A percentile compares a stretch with the other conserved stretches of the same genome.
Conservation (phyloP, 1,284 basidiomycete species). For the Leccinum fallax region DNA sequence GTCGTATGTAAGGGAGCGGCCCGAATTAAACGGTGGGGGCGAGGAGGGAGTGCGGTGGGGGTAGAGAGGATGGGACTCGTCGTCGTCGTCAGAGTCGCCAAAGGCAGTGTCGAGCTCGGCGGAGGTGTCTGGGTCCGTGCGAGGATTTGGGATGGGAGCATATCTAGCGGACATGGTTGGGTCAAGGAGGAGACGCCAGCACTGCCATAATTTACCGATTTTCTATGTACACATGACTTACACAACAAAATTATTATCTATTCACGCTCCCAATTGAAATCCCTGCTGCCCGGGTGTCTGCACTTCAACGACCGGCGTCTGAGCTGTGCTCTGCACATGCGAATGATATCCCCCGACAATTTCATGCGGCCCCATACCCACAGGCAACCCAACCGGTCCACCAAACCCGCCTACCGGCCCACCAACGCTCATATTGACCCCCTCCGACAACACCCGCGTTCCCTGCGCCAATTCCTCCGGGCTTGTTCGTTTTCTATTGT, state of each 20-base stretch:
- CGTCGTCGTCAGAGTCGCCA: constrained; percentile 71
- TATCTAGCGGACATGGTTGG: constrained; percentile 63
- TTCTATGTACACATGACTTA: background rate
- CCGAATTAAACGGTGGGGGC: constrained; percentile 18
- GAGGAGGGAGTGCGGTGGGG: constrained; percentile 38
- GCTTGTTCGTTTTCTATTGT: constrained; percentile 41
- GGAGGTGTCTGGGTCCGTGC: constrained; percentile 51
- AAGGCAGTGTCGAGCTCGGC: constrained; percentile 79
- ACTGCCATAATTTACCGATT: constrained; percentile 14
- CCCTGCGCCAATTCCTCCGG: constrained; percentile 18
- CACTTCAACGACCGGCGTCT: constrained; percentile 16
- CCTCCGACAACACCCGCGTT: constrained; percentile 13
- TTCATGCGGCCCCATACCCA: constrained; percentile 26
- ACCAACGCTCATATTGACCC: constrained; percentile 24
- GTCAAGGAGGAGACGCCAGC: background rate
- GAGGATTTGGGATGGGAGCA: constrained; percentile 66
- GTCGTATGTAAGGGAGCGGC: constrained; percentile 63
- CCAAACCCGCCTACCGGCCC: constrained; percentile 35
- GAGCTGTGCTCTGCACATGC: constrained; percentile 13
- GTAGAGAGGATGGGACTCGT: constrained; percentile 58
- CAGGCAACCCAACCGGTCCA: constrained; percentile 29
- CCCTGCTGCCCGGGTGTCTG: constrained; percentile 25
- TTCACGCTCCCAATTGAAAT: constrained; percentile 25
- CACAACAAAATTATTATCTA: background rate
- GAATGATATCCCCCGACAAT: constrained; percentile 17